Base-by-base conservation (phyloP, 306 rosid genomes). In the Benincasa hispida region DNA sequence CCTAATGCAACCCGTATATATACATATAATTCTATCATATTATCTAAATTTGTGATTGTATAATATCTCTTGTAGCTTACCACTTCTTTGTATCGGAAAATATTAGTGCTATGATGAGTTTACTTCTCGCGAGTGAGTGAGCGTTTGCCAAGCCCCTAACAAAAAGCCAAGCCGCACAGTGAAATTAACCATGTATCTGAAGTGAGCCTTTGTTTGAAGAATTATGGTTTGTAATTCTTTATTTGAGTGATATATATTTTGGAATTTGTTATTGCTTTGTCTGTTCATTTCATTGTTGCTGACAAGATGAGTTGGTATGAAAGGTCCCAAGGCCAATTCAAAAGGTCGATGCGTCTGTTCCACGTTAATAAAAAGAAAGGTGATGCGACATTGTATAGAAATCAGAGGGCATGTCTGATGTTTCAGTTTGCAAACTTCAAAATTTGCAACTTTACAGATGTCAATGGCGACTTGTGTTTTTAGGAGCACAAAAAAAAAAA, bases 1-100 rank as follows among this genome's bases (percentile, higher is more conserved):
- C 87, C 78, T 90, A 84, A 87, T 77, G 24, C 56, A 25, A 22
- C 63, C 48, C 53, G n/a, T n/a, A 17, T 47, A 22, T 30, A 30
- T 13, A 6, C 17, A 57, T 30, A 60, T 19, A 32, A 30, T 6
- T 10, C 41, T 10, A 37, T 66, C 22, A 24, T 37, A 39, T 39
- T 37, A 66, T 42, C 75, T 17, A 22, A 28, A 34, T 54, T 32
- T 56, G 48, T 74, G 77, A 51, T 74, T 34, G 50, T 74, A 19
- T 32, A n/a, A n/a, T 74, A 54, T 54, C 10, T 48, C 59, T 72
- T 8, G 42, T 72, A 72, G 59, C 37, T 25, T 45, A 47, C 21
- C 37, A 24, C 56, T 6, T 42, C 42, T 42, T 69, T 45, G 34
- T 69, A 14, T 15, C 22, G 0, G 57, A 69, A 15, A 69, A 8